These are phyloP conservation scores for Mycena olivaceomarginata DNA, from an alignment of 768 basidiomycete species.

Conservation along the genomic window DNA sequence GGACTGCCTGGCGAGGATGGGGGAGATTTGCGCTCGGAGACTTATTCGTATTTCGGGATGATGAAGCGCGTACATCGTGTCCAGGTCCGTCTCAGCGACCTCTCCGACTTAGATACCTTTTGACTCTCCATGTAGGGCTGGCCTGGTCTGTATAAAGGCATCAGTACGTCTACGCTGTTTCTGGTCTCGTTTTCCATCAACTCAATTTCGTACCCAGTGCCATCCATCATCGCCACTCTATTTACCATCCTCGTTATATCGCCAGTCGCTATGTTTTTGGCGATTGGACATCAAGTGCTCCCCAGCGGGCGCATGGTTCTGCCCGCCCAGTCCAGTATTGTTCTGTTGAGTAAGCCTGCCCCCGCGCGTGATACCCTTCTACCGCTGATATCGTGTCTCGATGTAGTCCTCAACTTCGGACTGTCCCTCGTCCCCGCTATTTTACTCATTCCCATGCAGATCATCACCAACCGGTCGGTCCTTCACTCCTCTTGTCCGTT, in stretches of 20 bases:
- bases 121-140: constrained; percentile 10
- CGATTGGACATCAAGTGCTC: neutral
- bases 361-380: neutral
- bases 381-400: neutral
- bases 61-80: constrained; percentile 19
- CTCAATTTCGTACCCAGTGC: constrained; percentile 14
- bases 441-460: constrained; percentile 33
- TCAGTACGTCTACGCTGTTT: constrained; percentile 21
- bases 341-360: constrained; percentile 1
- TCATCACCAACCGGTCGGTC: constrained; percentile 30
- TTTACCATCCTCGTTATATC: constrained; percentile 13
- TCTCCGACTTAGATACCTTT: neutral
- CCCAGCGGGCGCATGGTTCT: constrained; percentile 1
- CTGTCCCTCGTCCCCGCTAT: constrained; percentile 15
- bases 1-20: neutral
- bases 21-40: neutral
- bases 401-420: neutral
- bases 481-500: neutral
- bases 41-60: constrained; percentile 24
- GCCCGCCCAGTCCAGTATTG: neutral
- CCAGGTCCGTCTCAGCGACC: constrained; percentile 5
- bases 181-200: neutral
- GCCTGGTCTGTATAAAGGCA: constrained; percentile 35
- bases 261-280: constrained; percentile 1
- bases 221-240: constrained; percentile 29